phyloP scores from a whole-genome alignment of 345 rosid genomes.

The Lumnitzera racemosa region DNA sequence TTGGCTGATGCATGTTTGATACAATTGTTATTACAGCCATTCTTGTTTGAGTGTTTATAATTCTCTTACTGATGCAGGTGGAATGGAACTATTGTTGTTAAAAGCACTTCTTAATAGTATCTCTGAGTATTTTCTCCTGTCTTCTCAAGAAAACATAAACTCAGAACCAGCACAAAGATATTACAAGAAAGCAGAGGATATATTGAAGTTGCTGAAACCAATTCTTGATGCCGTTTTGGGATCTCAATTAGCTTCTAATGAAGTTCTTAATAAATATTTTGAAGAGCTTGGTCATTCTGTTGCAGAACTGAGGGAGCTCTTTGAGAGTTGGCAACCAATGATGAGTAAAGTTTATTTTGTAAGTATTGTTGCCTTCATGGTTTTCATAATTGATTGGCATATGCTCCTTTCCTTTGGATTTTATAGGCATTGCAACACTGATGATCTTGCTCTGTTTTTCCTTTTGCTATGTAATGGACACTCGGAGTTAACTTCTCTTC shows the following conservation, averaged over 20 bases:
- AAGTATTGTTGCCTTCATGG: conserved; percentile 22
- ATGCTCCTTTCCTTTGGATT: background rate
- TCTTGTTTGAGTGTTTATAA: background rate
- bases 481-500: no score
- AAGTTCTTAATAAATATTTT: conserved; percentile 41
- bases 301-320: conserved; percentile 56
- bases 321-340: conserved; percentile 67
- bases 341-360: conserved; percentile 81
- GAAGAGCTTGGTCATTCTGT: conserved; percentile 62
- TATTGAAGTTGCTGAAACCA: conserved; percentile 70
- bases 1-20: background rate
- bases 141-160: conserved; percentile 48
- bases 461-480: no score
- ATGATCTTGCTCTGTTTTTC: no score
- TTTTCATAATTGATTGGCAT: background rate
- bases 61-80: conserved; percentile 31
- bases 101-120: conserved; percentile 56
- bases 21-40: background rate
- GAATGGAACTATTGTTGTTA: conserved; percentile 70
- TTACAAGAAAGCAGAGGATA: conserved; percentile 66
- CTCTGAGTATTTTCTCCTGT: conserved; percentile 53
- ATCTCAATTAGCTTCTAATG: conserved; percentile 58
- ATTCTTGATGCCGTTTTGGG: conserved; percentile 47
- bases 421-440: background rate
- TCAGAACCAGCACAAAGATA: conserved; percentile 62